A percentile compares a stretch with the other conserved stretches of the same genome.
Conservation (phyloP, 1,284 basidiomycete genomes). For the Wolfiporia cocos region DNA sequence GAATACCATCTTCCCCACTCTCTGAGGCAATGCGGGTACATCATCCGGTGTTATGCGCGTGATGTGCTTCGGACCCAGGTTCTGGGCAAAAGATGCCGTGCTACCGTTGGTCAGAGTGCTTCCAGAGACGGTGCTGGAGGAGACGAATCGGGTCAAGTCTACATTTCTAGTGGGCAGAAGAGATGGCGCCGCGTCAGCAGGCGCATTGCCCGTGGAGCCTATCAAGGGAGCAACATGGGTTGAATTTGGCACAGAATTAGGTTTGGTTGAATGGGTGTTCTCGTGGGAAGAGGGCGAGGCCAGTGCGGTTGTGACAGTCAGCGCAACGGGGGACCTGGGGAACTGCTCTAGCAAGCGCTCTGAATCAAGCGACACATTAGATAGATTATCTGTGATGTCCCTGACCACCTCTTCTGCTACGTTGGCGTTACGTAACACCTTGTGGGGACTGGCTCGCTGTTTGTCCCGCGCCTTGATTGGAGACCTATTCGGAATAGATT, state of each 20-base stretch:
- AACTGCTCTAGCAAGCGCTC: conserved; percentile 25
- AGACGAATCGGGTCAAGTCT: conserved; percentile 83
- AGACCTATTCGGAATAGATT: background rate
- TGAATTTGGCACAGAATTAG: conserved; percentile 8
- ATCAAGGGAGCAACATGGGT: conserved; percentile 17
- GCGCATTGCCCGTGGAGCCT: conserved; percentile 22
- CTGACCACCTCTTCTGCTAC: conserved; percentile 29
- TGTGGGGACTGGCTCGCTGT: conserved; percentile 22
- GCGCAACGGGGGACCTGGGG: conserved; percentile 22
- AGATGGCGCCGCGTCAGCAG: conserved; percentile 45
- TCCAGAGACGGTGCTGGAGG: conserved; percentile 73
- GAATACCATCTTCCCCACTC: conserved; percentile 83
- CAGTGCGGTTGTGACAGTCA: conserved; percentile 20
- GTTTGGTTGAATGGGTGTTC: too few relatives aligned
- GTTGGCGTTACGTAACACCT: conserved; percentile 24
- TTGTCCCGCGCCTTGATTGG: conserved; percentile 11
- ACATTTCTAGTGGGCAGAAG: conserved; percentile 48
- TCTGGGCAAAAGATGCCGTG: conserved; percentile 77
- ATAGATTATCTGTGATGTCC: conserved; percentile 18
- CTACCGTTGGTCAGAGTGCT: conserved; percentile 68
- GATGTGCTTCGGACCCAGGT: conserved; percentile 70
- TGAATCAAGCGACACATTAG: conserved; percentile 22
- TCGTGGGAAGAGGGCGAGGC: conserved; percentile 15
- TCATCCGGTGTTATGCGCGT: conserved; percentile 78
- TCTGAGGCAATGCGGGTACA: conserved; percentile 65